These are phyloP conservation scores for Trichoderma simmonsii DNA, from an alignment of 2,329 filamentous ascomycete genomes.

Conservation along the genomic window DNA sequence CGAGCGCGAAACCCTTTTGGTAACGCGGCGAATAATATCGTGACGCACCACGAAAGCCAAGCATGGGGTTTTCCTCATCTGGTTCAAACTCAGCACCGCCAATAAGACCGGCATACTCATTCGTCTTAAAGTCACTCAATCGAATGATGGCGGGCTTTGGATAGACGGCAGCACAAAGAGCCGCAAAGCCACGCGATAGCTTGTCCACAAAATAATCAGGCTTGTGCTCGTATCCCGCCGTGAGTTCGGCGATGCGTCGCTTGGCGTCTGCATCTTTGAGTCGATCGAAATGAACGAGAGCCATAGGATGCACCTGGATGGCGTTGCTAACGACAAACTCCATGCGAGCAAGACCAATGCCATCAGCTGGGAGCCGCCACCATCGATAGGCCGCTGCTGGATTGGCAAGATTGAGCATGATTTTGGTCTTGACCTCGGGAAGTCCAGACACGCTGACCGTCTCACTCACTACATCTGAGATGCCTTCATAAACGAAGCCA, in stretches of 20 bases:
- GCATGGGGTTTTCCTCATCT: constrained; percentile 40
- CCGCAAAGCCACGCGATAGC: constrained; percentile 34
- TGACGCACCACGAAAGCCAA: constrained; percentile 41
- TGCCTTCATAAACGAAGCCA: constrained; percentile 38
- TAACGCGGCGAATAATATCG: constrained; percentile 40
- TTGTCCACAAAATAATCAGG: constrained; percentile 40
- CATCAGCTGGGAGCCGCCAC: constrained; percentile 38
- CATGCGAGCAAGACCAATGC: constrained; percentile 40
- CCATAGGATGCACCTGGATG: constrained; percentile 38
- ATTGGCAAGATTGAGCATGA: constrained; percentile 40
- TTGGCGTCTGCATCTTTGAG: constrained; percentile 29
- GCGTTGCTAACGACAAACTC: constrained; percentile 39
- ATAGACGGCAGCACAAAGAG: constrained; percentile 37
- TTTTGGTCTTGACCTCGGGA: constrained; percentile 27
- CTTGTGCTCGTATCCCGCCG: constrained; percentile 32
- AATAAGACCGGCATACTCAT: constrained; percentile 39
- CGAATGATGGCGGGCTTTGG: constrained; percentile 38
- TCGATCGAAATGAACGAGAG: constrained; percentile 33
- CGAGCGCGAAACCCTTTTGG: constrained; percentile 38
- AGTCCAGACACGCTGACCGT: constrained; percentile 30
- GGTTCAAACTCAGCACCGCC: constrained; percentile 39
- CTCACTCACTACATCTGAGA: constrained; percentile 32
- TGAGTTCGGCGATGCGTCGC: constrained; percentile 29
- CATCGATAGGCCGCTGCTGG: constrained; percentile 38
- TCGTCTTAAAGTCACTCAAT: constrained; percentile 42